Conservation (phyloP, 1,284 basidiomycete species). For the Fomitopsis betulina region DNA sequence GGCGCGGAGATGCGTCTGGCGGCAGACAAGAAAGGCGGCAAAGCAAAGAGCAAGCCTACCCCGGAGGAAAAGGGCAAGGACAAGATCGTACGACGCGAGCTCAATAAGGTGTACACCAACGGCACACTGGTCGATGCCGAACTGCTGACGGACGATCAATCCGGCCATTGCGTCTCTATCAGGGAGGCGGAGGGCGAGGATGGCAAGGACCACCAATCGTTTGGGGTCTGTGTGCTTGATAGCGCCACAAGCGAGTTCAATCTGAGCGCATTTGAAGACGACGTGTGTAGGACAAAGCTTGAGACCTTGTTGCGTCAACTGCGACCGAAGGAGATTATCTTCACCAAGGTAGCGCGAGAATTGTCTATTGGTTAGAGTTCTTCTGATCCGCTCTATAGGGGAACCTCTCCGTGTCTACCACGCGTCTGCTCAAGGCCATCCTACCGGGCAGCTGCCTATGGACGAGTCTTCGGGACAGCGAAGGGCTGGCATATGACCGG, state of each 20-base stretch:
- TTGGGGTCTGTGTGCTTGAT: constrained; percentile 94
- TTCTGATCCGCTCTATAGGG: constrained; percentile 43
- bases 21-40: constrained; percentile 62
- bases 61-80: constrained; percentile 49
- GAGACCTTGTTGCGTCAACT: constrained; percentile 94
- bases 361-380: not conserved
- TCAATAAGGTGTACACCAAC: constrained; percentile 95
- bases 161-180: constrained; percentile 92
- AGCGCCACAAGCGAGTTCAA: constrained; percentile 97
- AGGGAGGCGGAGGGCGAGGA: constrained; percentile 53
- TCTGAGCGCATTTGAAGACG: constrained; percentile 87
- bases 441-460: constrained; percentile 80
- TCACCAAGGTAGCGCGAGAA: constrained; percentile 71
- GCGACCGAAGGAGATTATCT: constrained; percentile 89
- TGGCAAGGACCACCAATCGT: constrained; percentile 50
- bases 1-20: constrained; percentile 80
- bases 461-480: constrained; percentile 80
- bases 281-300: constrained; percentile 86
- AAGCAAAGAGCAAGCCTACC: constrained; percentile 34
- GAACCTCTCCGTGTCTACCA: constrained; percentile 78
- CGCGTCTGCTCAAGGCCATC: constrained; percentile 74
- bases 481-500: constrained; percentile 74
- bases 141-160: constrained; percentile 90
- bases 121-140: constrained; percentile 94
- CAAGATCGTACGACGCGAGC: constrained; percentile 83